Conservation (phyloP, 495 filamentous ascomycete genomes). For the Xylaria telfairii region DNA sequence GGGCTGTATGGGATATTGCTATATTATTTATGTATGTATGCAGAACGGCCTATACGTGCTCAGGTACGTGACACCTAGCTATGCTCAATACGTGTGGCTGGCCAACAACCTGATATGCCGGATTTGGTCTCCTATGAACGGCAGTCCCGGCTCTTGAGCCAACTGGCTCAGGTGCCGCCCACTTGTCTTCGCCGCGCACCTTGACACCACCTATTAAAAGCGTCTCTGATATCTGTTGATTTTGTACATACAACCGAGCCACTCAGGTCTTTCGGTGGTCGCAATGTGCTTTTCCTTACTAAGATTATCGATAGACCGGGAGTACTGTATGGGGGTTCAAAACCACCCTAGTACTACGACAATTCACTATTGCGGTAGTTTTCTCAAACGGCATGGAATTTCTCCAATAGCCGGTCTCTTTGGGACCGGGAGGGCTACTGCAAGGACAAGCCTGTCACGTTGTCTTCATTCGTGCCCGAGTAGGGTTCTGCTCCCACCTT, state of each 20-base stretch:
- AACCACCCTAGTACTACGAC: background rate
- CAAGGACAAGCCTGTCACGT: background rate
- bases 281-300: background rate
- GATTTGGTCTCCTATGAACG: background rate
- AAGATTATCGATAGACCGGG: constrained; percentile 5
- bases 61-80: background rate
- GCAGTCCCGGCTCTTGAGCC: background rate
- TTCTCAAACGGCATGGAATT: background rate
- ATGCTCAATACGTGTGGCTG: background rate
- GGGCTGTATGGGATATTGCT: background rate
- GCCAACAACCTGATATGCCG: background rate
- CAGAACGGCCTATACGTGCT: background rate
- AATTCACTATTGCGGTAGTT: background rate
- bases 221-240: constrained; percentile 1
- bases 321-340: constrained; percentile 3
- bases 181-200: background rate
- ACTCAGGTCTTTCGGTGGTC: constrained; percentile 4
- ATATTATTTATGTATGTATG: constrained; percentile 11
- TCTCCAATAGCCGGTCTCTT: background rate
- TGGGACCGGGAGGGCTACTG: background rate
- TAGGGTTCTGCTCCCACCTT: background rate
- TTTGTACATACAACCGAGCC: constrained; percentile 7
- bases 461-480: background rate
- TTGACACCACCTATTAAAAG: constrained; percentile 5
- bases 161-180: constrained; percentile 12